Base-by-base conservation (phyloP, 1,139 yeast genomes). In the Pichia sp. region DNA sequence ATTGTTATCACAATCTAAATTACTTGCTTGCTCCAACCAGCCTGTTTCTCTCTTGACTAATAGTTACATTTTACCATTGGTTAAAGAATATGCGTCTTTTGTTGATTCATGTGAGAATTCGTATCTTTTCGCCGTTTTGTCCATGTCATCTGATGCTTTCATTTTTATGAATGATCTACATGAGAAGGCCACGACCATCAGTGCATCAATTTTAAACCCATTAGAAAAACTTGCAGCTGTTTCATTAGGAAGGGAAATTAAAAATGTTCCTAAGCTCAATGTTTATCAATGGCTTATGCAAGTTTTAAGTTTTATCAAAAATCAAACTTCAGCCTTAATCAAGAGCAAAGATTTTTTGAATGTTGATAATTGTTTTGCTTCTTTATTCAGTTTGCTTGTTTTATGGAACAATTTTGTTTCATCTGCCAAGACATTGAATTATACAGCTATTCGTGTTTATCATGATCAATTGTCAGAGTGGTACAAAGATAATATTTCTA, bases 151-250 rank as follows among this genome's bases (percentile, higher is more conserved):
- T 16, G 54, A 56, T 11, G 53, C 62, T 8, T 39, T 58, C 7
- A 39, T 39, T 2, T 32, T 38, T 8, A 44, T 71, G 39, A 51
- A 61, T 5, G 40, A 42, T 1, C 30, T 58, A 12, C 44, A 47
- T 9, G n/a, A 37, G 1, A 49, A 50, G 24, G 57, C 61, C 0
- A 55, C 54, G 36, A 47, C 51, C 1, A 51, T 51, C 1, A 80
- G 75, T 51, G 56, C 76, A 4, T 69, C 68, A 24, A 82, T 79
- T 11, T 64, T 87, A 50, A 65, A 74, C 6, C 83, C 81, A 54
- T 55, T 87, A 37, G 92, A 85, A 55, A 73, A 70, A 50, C 79
- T 90, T 6, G 87, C 90, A 9, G 95, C 95, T 3, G 60, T 68
- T 27, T 55, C 60, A 2, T 58, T 69, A 34, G 84, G 85, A 3